These are phyloP conservation scores for Entomortierella beljakovae DNA, from an alignment of 192 early-diverging fungal genomes.

Conservation along the genomic window DNA sequence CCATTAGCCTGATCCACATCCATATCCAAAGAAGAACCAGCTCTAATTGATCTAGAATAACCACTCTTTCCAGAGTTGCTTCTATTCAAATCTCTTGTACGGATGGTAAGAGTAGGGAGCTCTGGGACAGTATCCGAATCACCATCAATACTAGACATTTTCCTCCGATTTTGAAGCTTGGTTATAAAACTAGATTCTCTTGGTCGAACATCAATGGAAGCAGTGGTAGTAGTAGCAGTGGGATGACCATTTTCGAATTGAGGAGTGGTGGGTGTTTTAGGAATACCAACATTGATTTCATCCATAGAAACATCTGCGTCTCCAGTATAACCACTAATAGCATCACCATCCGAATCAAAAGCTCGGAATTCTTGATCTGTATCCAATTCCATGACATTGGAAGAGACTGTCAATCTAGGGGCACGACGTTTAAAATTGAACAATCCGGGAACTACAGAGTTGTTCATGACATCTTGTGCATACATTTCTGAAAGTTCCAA, in stretches of 20 bases:
- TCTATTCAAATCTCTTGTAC: conserved; percentile 39
- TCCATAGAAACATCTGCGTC: conserved; percentile 54
- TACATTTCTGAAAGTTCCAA: conserved; percentile 44
- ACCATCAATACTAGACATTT: conserved; percentile 39
- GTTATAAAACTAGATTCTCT: not conserved
- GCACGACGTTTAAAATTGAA: conserved; percentile 42
- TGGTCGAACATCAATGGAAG: too few species aligned
- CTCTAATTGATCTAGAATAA: not conserved
- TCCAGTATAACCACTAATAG: conserved; percentile 44
- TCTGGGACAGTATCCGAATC: conserved; percentile 48
- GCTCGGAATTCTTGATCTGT: conserved; percentile 39
- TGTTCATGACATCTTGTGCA: conserved; percentile 45
- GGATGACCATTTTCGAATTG: not conserved
- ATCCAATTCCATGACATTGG: conserved; percentile 40
- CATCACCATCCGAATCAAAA: conserved; percentile 51
- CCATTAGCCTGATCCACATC: conserved; percentile 8
- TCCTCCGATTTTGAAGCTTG: conserved; percentile 1
- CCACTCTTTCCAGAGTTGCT: conserved; percentile 9
- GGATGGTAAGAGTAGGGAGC: conserved; percentile 30
- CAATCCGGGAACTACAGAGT: conserved; percentile 38
- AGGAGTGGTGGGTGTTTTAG: conserved; percentile 8
- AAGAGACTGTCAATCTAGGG: conserved; percentile 34
- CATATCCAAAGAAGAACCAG: conserved; percentile 30
- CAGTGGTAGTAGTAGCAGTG: too few species aligned
- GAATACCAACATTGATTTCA: conserved; percentile 15